Base-by-base conservation (phyloP, 2,329 filamentous ascomycete species). In the Aspergillus intermedius region DNA sequence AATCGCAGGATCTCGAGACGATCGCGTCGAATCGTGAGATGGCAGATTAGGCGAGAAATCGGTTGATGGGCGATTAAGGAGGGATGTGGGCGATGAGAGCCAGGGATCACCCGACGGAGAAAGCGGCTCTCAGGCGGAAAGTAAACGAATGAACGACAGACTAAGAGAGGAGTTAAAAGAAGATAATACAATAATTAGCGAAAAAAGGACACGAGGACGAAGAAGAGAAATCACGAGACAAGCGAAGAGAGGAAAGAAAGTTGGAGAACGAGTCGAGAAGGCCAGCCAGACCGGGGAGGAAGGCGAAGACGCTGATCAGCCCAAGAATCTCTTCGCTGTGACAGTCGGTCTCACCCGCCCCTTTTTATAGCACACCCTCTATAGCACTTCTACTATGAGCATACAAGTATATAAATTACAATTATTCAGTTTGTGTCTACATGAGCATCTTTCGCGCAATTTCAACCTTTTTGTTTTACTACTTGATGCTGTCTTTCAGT, bases 11-110 rank as follows among this genome's bases (percentile, higher is more conserved):
- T 30, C 25, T 30, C 25, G 10, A 40, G 37, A 21, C 17, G 15
- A 40, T 22, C 37, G 37, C 17, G 10, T 40, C 37, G 37, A 40
- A 21, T 9, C 6, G 17, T 44, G 45, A 40, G 46, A 45, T 40
- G 40, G 12, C 37, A n/a, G 48, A 19, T 28, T 30, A 50, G n/a
- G 43, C 34, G 42, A 32, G 45, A 13, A 22, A 19, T 42, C 17
- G 8, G 32, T 19, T 25, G 44, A 43, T 41, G 40, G 37, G 37
- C 44, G 49, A 47, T 46, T 56, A 54, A 57, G 55, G 56, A 53
- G 52, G 17, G 37, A 19, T 23, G 34, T 37, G 44, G 19, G 32
- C 10, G 32, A n/a, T 7, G 17, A 30, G 9, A 30, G 42, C 13
- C 21, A 37, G 30, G 32, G 32, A 37, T 39, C 30, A 15, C 44